Evolutionary conservation across 768 basidiomycete species (phyloP), one percentile per base, ranked within the genome.

Genomic region (Amanita rimosa): DNA sequence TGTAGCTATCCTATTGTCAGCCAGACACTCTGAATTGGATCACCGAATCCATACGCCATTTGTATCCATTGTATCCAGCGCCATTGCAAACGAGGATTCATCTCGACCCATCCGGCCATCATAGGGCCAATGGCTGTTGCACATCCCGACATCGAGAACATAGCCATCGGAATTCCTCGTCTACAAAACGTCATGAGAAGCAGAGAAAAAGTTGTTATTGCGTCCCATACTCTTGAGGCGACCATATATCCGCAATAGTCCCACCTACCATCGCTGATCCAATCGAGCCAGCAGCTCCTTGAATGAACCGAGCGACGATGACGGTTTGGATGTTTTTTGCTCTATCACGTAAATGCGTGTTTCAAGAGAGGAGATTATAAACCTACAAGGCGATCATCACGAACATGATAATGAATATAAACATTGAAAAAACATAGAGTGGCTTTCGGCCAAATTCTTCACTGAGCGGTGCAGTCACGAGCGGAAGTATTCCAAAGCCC

Each of bases 41-140:
- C 46, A 42, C 45, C 3, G 11, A 8, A 34, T 27, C 62, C 67
- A 3, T 42, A 79, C 81, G 81, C 84, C 56, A 79, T 67, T 53
- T 80, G 78, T 7, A 87, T 73, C 87, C 86, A 90, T 56, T 88
- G 79, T 21, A 93, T 86, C 85, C 87, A 90, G 22, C 85, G 69
- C 85, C 88, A 90, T 52, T 71, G 69, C 1, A 89, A 59, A 16
- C 64, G 64, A 0, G 66, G 58, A 51, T 78, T 75, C 52, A 74
- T 70, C 57, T 85, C 82, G 16, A 85, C 69, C 78, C 79, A 86
- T 11, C 81, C 81, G 17, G 78, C 76, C 3, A 73, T 58, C 0
- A 84, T 58, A 0, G 86, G 80, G 2, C 79, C 87, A 0, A 88
- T 29, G 0, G 79, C 84, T 0, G 74, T 77, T 0, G 78, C 80